These are phyloP conservation scores for Cladosporium sp. DNA, from an alignment of 2,329 filamentous ascomycete genomes.

Conservation along the genomic window DNA sequence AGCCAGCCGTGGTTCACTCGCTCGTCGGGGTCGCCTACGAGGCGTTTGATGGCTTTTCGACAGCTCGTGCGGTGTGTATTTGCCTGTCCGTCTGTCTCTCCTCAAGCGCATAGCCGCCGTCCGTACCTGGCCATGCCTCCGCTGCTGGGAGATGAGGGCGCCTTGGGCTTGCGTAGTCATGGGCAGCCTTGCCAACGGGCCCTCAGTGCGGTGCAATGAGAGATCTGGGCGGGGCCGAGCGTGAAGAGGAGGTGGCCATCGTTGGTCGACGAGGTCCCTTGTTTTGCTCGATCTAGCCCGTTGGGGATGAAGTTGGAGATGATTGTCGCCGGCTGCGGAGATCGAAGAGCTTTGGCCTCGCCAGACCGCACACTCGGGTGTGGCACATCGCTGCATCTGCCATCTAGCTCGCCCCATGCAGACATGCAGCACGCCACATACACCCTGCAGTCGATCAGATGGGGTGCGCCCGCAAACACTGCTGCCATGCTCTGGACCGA, in stretches of 20 bases:
- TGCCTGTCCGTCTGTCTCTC: background rate
- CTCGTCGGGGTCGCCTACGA: slow-evolving; percentile 1
- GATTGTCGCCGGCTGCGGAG: background rate
- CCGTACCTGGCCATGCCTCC: background rate
- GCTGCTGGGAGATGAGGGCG: background rate
- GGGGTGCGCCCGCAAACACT: background rate
- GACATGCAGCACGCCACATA: background rate
- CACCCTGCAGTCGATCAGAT: slow-evolving; percentile 5
- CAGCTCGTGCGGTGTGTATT: background rate
- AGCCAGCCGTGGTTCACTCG: background rate
- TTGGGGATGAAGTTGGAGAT: background rate
- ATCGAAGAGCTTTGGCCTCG: slow-evolving; percentile 4
- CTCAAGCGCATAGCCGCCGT: background rate
- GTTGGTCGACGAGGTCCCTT: background rate
- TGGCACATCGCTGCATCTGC: slow-evolving; percentile 1
- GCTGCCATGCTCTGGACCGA: background rate
- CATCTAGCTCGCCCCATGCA: slow-evolving; percentile 7
- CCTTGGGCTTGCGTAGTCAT: background rate
- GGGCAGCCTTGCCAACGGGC: background rate
- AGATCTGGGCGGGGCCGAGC: background rate
- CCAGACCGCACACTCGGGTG: background rate
- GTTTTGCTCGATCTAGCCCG: background rate
- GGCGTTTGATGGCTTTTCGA: background rate
- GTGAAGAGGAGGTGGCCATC: slow-evolving; percentile 1
- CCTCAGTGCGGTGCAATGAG: background rate